Evolutionary conservation across 1,284 basidiomycete genomes (phyloP), one percentile per base, ranked within the genome.

Genomic region (Austroboletus niveus): DNA sequence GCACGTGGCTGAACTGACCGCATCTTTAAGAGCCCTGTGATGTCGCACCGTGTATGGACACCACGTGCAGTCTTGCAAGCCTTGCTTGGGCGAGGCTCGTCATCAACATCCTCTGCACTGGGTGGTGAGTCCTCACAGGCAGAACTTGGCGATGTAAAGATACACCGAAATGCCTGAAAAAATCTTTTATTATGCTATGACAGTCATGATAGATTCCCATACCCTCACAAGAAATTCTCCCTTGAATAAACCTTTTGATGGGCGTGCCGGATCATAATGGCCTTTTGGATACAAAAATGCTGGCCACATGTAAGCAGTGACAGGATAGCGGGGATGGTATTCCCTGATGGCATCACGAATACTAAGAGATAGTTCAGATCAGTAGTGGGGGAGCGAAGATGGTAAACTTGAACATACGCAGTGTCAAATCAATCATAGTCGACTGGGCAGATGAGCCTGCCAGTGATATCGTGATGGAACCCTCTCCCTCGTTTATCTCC

Each of bases 401-500:
- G n/a, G 5, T 38, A 8, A 15, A 15, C 3, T 10, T 17, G 15
- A 38, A 17, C 3, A 38, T 12, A 17, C 47, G 69, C 62, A 17
- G 17, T 1, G 17, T 67, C 55, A 24, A 52, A 40, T 66, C 68
- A 71, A 34, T 70, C 42, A 27, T 57, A 59, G 20, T 64, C 57
- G 3, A 61, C 57, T 0, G 63, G 69, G 29, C 62, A 67, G 0
- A 71, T 41, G 1, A 69, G 57, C 3, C 38, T 8, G 2, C 65
- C 69, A 10, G 64, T 66, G 11, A 52, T 15, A 31, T 66, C 52
- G 27, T 70, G 56, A 12, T 53, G n/a, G n/a, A 69, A 56, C 0
- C 69, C 65, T 34, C 57, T 46, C 10, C 58, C 47, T 10, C 14
- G 8, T 12, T 59, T 41, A 1, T 45, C n/a, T 0, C 29, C 14